Percentiles rank a stretch among this genome's conserved stretches.
phyloP scores from a whole-genome alignment of 2,329 filamentous ascomycete genomes.

The Paracamarosporium sp. region DNA sequence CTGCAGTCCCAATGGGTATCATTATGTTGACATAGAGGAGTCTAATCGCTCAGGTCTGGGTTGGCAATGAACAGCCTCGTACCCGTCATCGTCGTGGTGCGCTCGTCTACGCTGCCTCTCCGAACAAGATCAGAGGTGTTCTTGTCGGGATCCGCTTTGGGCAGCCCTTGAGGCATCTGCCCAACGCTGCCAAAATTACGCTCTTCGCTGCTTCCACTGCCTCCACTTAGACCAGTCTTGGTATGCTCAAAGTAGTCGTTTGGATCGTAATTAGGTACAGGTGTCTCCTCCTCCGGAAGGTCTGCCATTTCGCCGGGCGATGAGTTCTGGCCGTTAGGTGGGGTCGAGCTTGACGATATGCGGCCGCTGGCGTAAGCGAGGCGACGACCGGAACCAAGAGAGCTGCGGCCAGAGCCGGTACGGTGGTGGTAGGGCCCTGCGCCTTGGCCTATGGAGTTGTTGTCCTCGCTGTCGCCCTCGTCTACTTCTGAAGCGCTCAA shows the following conservation, averaged over 20 bases:
- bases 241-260: conserved; percentile 54
- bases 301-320: conserved; percentile 45
- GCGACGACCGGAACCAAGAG: conserved; percentile 53
- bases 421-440: conserved; percentile 65
- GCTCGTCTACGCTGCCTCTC: conserved; percentile 83
- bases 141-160: conserved; percentile 50
- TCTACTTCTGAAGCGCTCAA: conserved; percentile 96
- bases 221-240: conserved; percentile 49
- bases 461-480: conserved; percentile 82
- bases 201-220: conserved; percentile 52
- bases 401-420: conserved; percentile 77
- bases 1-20: conserved; percentile 33
- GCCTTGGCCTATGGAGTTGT: conserved; percentile 45
- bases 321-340: conserved; percentile 56
- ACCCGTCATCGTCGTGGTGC: conserved; percentile 73
- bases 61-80: conserved; percentile 84
- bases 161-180: conserved; percentile 52
- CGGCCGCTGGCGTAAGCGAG: conserved; percentile 51
- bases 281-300: conserved; percentile 54
- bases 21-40: conserved; percentile 13
- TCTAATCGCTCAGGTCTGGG: conserved; percentile 68
- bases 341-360: conserved; percentile 60
- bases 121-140: conserved; percentile 70
- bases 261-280: conserved; percentile 47
- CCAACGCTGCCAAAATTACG: conserved; percentile 62